A percentile compares a stretch with the other conserved stretches of the same genome.
Conservation (phyloP, 768 basidiomycete genomes). For the Phylloporus rhodoxanthus region DNA sequence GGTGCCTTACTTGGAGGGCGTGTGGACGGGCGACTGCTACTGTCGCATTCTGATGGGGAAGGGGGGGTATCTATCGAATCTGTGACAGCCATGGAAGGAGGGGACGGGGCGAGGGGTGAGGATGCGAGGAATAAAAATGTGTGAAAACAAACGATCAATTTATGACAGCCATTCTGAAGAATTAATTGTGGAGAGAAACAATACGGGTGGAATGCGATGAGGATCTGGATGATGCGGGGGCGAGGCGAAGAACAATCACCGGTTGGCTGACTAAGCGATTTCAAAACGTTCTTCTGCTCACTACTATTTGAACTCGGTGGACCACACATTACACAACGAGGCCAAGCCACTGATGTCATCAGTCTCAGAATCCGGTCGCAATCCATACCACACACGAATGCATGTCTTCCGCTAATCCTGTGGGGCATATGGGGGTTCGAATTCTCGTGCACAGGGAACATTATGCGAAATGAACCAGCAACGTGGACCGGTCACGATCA, state of each 20-base stretch:
- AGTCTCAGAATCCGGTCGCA: background rate
- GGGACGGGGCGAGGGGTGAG: background rate
- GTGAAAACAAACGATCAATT: slow-evolving; percentile 6
- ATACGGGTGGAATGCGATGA: slow-evolving; percentile 5
- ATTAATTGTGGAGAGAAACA: background rate
- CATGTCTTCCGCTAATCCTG: background rate
- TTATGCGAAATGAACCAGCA: slow-evolving; percentile 5
- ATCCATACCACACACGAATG: background rate
- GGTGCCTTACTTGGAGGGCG: slow-evolving; percentile 52
- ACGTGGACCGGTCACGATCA: slow-evolving; percentile 5
- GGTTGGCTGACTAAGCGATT: slow-evolving; percentile 22
- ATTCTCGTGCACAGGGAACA: background rate
- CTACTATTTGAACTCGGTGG: too few relatives aligned
- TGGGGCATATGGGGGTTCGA: slow-evolving; percentile 11
- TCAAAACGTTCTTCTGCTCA: background rate
- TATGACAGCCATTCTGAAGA: slow-evolving; percentile 6
- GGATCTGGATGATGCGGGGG: slow-evolving; percentile 10
- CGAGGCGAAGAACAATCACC: slow-evolving; percentile 11
- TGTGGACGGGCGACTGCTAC: slow-evolving; percentile 57
- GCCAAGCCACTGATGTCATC: slow-evolving; percentile 4
- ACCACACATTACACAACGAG: slow-evolving; percentile 4
- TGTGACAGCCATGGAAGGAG: slow-evolving; percentile 34
- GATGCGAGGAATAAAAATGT: background rate
- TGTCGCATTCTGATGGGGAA: slow-evolving; percentile 52
- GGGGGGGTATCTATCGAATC: slow-evolving; percentile 42